These are phyloP conservation scores for Polygonum maritimum DNA, from an alignment of 148 eudicot species.

Conservation along the genomic window DNA sequence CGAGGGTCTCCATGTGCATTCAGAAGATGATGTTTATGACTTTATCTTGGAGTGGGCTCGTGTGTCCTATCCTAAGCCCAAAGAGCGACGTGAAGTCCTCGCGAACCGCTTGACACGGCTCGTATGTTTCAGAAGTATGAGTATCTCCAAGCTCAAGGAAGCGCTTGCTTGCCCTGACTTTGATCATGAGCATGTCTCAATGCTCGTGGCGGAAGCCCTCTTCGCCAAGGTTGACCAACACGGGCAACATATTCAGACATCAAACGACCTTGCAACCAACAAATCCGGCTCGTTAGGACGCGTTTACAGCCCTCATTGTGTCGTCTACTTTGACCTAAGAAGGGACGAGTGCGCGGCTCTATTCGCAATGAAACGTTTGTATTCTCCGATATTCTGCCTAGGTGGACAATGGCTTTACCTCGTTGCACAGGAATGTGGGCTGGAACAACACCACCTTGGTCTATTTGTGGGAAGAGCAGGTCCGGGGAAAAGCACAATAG, in stretches of 20 bases:
- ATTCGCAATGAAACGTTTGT: rapidly evolving
- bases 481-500: not conserved
- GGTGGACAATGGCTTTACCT: not conserved
- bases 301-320: not conserved
- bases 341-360: not conserved
- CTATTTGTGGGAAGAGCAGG: not conserved
- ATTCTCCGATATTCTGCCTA: not conserved
- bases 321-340: not conserved
- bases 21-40: no score
- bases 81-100: constrained; percentile 28
- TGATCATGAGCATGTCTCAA: no score
- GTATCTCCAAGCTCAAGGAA: no score
- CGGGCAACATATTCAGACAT: not conserved
- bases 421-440: constrained; percentile 6
- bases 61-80: no score
- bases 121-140: no score
- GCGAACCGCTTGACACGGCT: constrained; percentile 45
- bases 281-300: not conserved
- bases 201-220: no score
- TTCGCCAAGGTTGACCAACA: no score
- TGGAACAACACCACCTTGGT: not conserved
- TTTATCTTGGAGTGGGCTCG: no score
- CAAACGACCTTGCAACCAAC: not conserved
- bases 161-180: no score
- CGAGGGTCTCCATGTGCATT: no score